phyloP scores from a whole-genome alignment of 164 flowering plant species.

The Tetrastigma voinierianum region DNA sequence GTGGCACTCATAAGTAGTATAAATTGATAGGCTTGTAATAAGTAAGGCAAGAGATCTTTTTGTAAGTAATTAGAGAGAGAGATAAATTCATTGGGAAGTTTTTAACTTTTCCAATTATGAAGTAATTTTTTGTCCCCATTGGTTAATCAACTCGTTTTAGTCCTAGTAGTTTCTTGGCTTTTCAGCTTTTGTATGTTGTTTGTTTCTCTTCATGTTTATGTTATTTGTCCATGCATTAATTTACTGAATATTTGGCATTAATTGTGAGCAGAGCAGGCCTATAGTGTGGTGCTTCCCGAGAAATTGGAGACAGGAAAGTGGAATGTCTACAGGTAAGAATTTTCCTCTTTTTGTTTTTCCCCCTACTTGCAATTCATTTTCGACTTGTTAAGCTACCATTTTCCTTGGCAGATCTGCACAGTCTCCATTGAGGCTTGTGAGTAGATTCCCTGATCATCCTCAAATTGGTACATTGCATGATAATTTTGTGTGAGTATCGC shows the following conservation, averaged over 20 bases:
- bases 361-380: background rate
- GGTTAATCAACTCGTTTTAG: background rate
- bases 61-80: no score
- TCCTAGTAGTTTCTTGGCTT: background rate
- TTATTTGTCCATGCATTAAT: background rate
- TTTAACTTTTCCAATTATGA: no score
- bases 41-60: no score
- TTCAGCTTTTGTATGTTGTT: background rate
- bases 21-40: no score
- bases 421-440: constrained; percentile 47
- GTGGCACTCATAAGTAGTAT: no score
- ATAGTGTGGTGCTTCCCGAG: constrained; percentile 96
- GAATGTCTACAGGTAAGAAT: constrained; percentile 84
- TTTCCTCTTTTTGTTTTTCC: background rate
- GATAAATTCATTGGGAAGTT: no score
- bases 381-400: background rate
- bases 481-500: constrained; percentile 51
- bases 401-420: constrained; percentile 42
- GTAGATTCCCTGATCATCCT: constrained; percentile 50
- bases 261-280: constrained; percentile 69
- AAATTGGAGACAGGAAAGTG: constrained; percentile 87
- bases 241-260: constrained; percentile 1
- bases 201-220: background rate
- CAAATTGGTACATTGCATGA: constrained; percentile 61
- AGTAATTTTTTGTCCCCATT: background rate